phyloP scores from a whole-genome alignment of 257 asterid genomes.

The Fraxinus pennsylvanica region DNA sequence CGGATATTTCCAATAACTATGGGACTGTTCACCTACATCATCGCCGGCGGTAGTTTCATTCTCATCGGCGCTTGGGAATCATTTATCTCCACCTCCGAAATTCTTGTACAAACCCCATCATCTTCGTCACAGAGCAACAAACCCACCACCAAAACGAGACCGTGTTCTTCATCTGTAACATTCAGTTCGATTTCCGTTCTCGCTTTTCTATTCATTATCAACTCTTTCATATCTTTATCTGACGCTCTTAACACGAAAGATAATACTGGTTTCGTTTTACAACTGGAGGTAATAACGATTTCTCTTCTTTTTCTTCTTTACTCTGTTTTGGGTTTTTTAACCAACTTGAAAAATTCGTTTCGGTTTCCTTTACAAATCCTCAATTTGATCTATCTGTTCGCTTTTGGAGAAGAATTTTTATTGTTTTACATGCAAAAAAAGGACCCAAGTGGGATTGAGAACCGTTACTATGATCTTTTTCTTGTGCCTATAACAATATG shows the following conservation, averaged over 20 bases:
- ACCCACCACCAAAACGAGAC: slow-evolving; percentile 18
- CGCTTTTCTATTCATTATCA: slow-evolving; percentile 50
- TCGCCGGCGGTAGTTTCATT: slow-evolving; percentile 71
- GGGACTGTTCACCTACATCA: slow-evolving; percentile 74
- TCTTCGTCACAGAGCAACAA: slow-evolving; percentile 15
- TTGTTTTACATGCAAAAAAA: slow-evolving; percentile 69
- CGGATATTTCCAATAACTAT: slow-evolving; percentile 27
- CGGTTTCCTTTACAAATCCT: slow-evolving; percentile 50
- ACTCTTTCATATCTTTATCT: slow-evolving; percentile 63
- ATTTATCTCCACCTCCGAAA: slow-evolving; percentile 39
- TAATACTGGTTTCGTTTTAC: slow-evolving; percentile 61
- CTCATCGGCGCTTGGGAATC: slow-evolving; percentile 80
- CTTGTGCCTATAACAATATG: slow-evolving; percentile 77
- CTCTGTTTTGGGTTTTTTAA: slow-evolving; percentile 60
- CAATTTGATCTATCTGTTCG: slow-evolving; percentile 60
- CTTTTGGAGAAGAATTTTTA: slow-evolving; percentile 76
- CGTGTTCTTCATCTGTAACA: slow-evolving; percentile 53
- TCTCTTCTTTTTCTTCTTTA: slow-evolving; percentile 59
- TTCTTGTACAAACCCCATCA: slow-evolving; percentile 28
- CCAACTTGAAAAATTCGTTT: slow-evolving; percentile 35
- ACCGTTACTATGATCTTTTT: slow-evolving; percentile 72
- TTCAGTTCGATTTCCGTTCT: slow-evolving; percentile 53
- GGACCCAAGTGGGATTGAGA: slow-evolving; percentile 86
- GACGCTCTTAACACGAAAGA: slow-evolving; percentile 68
- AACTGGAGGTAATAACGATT: slow-evolving; percentile 64